A percentile compares a stretch with the other conserved stretches of the same genome.
Evolutionary conservation across 768 basidiomycete species (phyloP).

Genomic region (Austroboletus festivus): DNA sequence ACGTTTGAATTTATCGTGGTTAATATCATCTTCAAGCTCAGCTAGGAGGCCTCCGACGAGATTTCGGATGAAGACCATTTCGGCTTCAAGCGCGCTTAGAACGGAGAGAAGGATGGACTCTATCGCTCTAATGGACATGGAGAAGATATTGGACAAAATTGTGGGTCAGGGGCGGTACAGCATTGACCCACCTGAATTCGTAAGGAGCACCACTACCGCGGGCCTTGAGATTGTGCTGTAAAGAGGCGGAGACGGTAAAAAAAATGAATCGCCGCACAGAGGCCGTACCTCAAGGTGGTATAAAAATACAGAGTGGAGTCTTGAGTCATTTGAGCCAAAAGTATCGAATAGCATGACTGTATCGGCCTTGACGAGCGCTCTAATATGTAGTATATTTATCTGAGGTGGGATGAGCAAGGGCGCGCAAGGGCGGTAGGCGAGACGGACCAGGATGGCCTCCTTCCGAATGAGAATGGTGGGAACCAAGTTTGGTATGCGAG

Average conservation of each 20-base stretch:
- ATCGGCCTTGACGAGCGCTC: slow-evolving; percentile 92
- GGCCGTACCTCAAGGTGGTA: slow-evolving; percentile 76
- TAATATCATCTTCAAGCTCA: slow-evolving; percentile 93
- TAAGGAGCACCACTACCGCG: slow-evolving; percentile 73
- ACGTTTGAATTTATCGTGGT: slow-evolving; percentile 90
- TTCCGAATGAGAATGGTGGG: slow-evolving; percentile 89
- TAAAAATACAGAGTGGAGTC: slow-evolving; percentile 81
- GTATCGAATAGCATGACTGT: slow-evolving; percentile 90
- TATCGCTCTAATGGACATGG: slow-evolving; percentile 61
- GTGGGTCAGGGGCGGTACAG: slow-evolving; percentile 7
- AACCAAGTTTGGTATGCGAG: slow-evolving; percentile 88
- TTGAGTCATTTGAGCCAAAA: slow-evolving; percentile 82
- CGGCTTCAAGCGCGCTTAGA: slow-evolving; percentile 88
- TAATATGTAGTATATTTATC: slow-evolving; percentile 93
- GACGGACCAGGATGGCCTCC: slow-evolving; percentile 79
- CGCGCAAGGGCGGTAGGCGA: background rate
- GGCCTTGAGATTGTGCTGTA: slow-evolving; percentile 77
- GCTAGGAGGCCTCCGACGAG: slow-evolving; percentile 87
- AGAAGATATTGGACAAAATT: slow-evolving; percentile 9
- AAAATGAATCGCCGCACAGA: slow-evolving; percentile 9
- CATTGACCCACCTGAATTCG: slow-evolving; percentile 69
- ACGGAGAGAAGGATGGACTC: slow-evolving; percentile 93
- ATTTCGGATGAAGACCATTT: slow-evolving; percentile 91
- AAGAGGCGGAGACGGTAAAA: slow-evolving; percentile 12
- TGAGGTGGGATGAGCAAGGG: slow-evolving; percentile 30